These are phyloP conservation scores for Plenodomus tracheiphilus DNA, from an alignment of 2,329 filamentous ascomycete genomes.

Conservation along the genomic window DNA sequence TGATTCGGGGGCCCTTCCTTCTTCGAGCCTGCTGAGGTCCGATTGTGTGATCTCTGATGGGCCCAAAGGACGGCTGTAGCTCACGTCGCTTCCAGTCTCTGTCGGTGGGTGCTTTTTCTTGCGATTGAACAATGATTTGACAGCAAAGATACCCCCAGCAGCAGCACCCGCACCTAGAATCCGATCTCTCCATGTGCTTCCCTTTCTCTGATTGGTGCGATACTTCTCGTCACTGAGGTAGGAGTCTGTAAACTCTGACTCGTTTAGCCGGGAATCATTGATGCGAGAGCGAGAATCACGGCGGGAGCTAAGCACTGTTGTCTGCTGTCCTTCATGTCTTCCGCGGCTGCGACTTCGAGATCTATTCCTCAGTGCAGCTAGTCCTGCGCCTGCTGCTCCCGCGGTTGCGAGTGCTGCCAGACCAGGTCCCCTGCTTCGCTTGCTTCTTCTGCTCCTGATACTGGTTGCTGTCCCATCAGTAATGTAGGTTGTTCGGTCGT, in stretches of 20 bases:
- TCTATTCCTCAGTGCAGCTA: conserved; percentile 55
- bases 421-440: conserved; percentile 38
- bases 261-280: conserved; percentile 1
- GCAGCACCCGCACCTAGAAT: conserved; percentile 51
- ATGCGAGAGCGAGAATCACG: conserved; percentile 35
- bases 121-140: conserved; percentile 62
- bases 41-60: conserved; percentile 53
- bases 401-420: conserved; percentile 57
- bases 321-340: conserved; percentile 27
- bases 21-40: conserved; percentile 55
- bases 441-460: conserved; percentile 41
- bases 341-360: conserved; percentile 47
- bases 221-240: conserved; percentile 51
- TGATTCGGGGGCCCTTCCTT: conserved; percentile 56
- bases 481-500: conserved; percentile 62
- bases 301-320: conserved; percentile 41
- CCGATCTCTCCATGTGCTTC: conserved; percentile 50
- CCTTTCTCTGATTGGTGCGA: conserved; percentile 30
- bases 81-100: conserved; percentile 57
- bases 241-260: conserved; percentile 36
- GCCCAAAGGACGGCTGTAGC: conserved; percentile 57
- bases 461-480: conserved; percentile 53
- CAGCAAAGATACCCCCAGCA: conserved; percentile 45
- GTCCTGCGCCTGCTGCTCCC: conserved; percentile 60
- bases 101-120: conserved; percentile 48